Evolutionary conservation across 1,284 basidiomycete genomes (phyloP).

Genomic region (Puccinia novopanici): DNA sequence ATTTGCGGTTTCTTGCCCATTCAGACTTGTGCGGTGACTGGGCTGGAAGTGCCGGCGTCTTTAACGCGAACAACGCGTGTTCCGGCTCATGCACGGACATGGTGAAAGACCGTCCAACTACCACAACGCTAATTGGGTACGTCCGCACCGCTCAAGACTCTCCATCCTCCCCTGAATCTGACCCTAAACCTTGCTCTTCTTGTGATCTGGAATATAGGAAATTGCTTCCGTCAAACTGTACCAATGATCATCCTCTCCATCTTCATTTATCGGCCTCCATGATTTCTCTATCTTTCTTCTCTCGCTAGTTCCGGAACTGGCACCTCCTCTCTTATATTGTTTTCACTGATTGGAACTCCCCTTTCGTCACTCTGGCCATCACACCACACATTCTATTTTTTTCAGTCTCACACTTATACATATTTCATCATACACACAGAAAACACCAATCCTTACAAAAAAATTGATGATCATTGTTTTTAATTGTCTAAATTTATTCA

Average conservation of each 20-base stretch:
- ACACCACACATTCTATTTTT: no score
- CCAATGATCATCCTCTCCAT: slow-evolving; percentile 1
- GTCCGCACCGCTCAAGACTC: slow-evolving; percentile 51
- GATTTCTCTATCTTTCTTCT: background rate
- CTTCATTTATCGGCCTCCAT: background rate
- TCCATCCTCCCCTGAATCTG: background rate
- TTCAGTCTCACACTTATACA: no score
- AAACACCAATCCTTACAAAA: no score
- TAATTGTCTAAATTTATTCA: no score
- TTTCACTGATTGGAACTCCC: background rate
- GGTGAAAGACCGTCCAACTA: slow-evolving; percentile 70
- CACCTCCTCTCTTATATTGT: background rate
- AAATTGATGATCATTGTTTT: no score
- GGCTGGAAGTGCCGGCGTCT: slow-evolving; percentile 67
- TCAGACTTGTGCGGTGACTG: slow-evolving; percentile 74
- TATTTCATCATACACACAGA: no score
- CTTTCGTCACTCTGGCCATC: background rate
- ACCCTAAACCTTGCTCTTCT: background rate
- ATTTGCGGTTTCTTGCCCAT: slow-evolving; percentile 43
- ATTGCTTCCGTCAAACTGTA: slow-evolving; percentile 45
- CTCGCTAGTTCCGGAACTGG: background rate
- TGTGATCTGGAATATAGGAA: background rate
- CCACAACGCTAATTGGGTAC: slow-evolving; percentile 55
- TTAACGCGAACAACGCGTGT: slow-evolving; percentile 64
- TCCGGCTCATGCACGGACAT: slow-evolving; percentile 70